These are phyloP conservation scores for Esteya vermicola DNA, from an alignment of 2,329 filamentous ascomycete species.

Conservation along the genomic window DNA sequence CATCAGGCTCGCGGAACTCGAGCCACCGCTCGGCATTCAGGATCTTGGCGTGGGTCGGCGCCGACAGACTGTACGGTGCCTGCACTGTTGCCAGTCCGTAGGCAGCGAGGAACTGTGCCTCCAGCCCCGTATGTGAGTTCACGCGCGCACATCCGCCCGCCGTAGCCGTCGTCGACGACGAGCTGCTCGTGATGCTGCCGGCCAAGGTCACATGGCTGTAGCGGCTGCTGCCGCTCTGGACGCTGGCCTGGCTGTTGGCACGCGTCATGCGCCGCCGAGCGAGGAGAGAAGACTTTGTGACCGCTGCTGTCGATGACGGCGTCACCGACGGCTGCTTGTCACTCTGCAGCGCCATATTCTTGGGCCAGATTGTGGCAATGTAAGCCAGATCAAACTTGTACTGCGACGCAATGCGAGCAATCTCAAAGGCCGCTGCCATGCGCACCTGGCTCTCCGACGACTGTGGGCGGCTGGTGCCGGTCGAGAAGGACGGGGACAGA, in stretches of 20 bases:
- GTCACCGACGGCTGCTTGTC: not conserved
- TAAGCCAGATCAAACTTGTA: slow-evolving; percentile 46
- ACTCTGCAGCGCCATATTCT: slow-evolving; percentile 10
- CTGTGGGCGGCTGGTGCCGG: slow-evolving; percentile 4
- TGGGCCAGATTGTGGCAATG: slow-evolving; percentile 44
- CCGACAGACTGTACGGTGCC: slow-evolving; percentile 37
- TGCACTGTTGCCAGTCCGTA: slow-evolving; percentile 36
- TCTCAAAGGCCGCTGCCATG: slow-evolving; percentile 35
- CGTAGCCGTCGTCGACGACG: not conserved
- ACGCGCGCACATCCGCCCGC: slow-evolving; percentile 9
- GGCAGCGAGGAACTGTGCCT: slow-evolving; percentile 37
- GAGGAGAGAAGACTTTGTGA: not conserved
- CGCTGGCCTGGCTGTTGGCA: slow-evolving; percentile 3
- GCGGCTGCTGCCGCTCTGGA: not conserved
- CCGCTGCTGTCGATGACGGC: not conserved
- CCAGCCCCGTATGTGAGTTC: slow-evolving; percentile 7
- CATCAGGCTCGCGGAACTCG: slow-evolving; percentile 31
- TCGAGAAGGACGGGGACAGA: no score
- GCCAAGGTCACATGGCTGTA: not conserved
- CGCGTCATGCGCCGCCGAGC: not conserved
- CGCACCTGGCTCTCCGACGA: slow-evolving; percentile 30
- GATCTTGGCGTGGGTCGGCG: slow-evolving; percentile 33
- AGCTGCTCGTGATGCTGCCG: not conserved
- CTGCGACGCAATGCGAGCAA: slow-evolving; percentile 37
- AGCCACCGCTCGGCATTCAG: slow-evolving; percentile 36